Base-by-base conservation (phyloP, 2,329 filamentous ascomycete species). In the Cryphonectria japonica region DNA sequence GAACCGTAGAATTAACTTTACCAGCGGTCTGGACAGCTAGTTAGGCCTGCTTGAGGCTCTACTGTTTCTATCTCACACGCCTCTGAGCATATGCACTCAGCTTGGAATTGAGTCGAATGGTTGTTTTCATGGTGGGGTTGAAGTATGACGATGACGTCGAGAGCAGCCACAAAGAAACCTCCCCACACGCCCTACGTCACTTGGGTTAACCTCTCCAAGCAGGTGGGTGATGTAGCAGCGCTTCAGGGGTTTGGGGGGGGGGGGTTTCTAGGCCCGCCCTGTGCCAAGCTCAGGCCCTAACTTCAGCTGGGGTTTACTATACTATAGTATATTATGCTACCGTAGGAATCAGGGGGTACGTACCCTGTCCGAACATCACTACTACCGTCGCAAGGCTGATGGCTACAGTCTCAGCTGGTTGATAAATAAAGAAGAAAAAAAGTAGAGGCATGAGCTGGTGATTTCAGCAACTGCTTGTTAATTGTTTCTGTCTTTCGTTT, bases 101-200 rank as follows among this genome's bases (percentile, higher is more conserved):
- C 37, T 13, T 39, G 37, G 2, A 39, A 9, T 39, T 11, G 34
- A 34, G 34, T 34, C 6, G 34, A 34, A 6, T 34, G 37, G 54
- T 8, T 14, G 29, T 16, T 9, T 9, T 8, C 54, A 19, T 32
- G 54, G 54, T 59, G 54, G 54, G 26, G 54, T 32, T 19, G 26
- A 19, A 39, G 37, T 39, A 39, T 11, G 11, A 39, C 54, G 29
- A 59, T 59, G 54, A 59, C 54, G 54, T 59, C 54, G 54, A 6
- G 29, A 9, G 26, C 54, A 32, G 54, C 54, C 54, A 59, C 54
- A 32, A 16, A 59, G 37, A 39, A 39, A 39, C 29, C 26, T 59
- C 54, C 54, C 54, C 54, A 14, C 54, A 59, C 29, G 26, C 54
- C 13, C 26, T 59, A 59, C 54, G 54, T 59, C 54, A 59, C 54